Evolutionary conservation across 2,329 filamentous ascomycete genomes (phyloP), one percentile per base, ranked within the genome.

Genomic region (Escovopsis sp.): DNA sequence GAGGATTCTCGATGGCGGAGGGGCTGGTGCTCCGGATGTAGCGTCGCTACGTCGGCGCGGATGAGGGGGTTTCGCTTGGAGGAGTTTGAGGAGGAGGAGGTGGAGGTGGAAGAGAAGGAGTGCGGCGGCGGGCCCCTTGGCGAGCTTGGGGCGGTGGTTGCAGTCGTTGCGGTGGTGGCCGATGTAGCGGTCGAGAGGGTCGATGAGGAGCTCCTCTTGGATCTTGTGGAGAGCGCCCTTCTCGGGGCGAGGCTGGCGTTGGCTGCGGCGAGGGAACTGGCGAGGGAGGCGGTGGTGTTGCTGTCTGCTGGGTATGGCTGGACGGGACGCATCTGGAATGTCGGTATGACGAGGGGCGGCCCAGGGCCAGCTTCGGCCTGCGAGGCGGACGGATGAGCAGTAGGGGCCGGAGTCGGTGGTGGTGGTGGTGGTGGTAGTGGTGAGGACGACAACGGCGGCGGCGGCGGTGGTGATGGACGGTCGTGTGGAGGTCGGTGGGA

Each of bases 1-100:
- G 55, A 44, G 52, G 35, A 41, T 48, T 45, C 40, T 51, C 35
- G 27, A 33, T 34, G 19, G 25, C 35, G 37, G 31, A 43, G 39
- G 33, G 43, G 32, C 16, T 27, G 23, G 11, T 25, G 21, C 21
- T 25, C 21, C 21, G 4, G 21, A 25, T 25, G 30, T 31, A 33
- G 36, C 33, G n/a, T 21, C 17, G 37, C 33, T 33, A 38, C 23
- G 35, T 34, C 33, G 32, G 35, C 38, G 26, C 38, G 38, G 38
- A 38, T 38, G 39, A 40, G 39, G 36, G 39, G 35, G 31, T 19
- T 15, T 23, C 27, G 27, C 26, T 37, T 29, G n/a, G n/a, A n/a
- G n/a, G n/a, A n/a, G n/a, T n/a, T n/a, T n/a, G n/a, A n/a, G n/a
- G n/a, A n/a, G n/a, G n/a, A n/a, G n/a, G n/a, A n/a, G n/a, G n/a